Conservation (phyloP, 2,329 filamentous ascomycete species). For the Neofusicoccum umdonicola region DNA sequence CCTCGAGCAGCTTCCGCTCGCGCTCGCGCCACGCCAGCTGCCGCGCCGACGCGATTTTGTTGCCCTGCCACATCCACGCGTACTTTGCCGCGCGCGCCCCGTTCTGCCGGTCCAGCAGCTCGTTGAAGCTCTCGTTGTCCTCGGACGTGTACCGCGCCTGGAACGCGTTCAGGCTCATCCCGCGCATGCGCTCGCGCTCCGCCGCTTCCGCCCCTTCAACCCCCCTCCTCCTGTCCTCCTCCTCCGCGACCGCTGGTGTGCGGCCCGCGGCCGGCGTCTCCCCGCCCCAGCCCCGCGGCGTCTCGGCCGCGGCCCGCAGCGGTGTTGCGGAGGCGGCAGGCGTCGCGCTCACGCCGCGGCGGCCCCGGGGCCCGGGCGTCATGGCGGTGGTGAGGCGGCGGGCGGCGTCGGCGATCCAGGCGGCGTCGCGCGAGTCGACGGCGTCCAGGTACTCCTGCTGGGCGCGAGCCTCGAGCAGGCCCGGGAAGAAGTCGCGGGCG, state of each 20-base stretch:
- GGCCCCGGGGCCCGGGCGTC: slow-evolving; percentile 64
- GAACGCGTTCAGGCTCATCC: slow-evolving; percentile 79
- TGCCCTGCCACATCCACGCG: slow-evolving; percentile 83
- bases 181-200: slow-evolving; percentile 53
- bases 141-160: slow-evolving; percentile 95
- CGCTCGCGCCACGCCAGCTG: slow-evolving; percentile 55
- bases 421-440: slow-evolving; percentile 76
- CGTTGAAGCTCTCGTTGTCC: slow-evolving; percentile 96
- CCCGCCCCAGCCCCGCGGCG: slow-evolving; percentile 65
- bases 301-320: slow-evolving; percentile 44
- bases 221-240: slow-evolving; percentile 18
- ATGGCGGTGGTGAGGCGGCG: slow-evolving; percentile 65
- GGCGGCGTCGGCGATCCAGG: slow-evolving; percentile 83
- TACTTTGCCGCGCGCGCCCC: slow-evolving; percentile 79
- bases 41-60: slow-evolving; percentile 70
- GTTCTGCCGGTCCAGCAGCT: slow-evolving; percentile 86
- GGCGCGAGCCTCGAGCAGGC: slow-evolving; percentile 77
- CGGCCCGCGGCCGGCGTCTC: slow-evolving; percentile 68
- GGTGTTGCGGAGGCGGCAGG: slow-evolving; percentile 24
- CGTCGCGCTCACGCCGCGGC: slow-evolving; percentile 22
- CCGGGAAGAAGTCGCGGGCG: slow-evolving; percentile 93
- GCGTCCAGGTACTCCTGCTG: slow-evolving; percentile 93
- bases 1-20: slow-evolving; percentile 65
- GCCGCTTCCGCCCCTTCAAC: slow-evolving; percentile 40
- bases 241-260: slow-evolving; percentile 27